Evolutionary conservation across 75 land plant genomes (phyloP).

Genomic region (Picea sitchensis): DNA sequence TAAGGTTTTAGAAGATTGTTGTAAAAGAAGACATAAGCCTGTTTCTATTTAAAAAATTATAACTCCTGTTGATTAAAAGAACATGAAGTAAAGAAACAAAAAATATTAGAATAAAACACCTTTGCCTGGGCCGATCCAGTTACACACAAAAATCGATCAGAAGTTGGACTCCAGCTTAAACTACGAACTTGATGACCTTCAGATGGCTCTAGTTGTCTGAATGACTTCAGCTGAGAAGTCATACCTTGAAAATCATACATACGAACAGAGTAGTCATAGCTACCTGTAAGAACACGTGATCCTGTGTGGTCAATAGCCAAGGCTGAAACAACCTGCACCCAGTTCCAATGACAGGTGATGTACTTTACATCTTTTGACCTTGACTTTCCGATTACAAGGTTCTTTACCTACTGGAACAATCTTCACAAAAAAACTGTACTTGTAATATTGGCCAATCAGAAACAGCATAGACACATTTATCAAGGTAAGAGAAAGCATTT

Average conservation of each 20-base stretch:
- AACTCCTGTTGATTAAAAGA: not conserved
- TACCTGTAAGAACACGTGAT: slow-evolving; percentile 93
- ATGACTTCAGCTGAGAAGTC: slow-evolving; percentile 84
- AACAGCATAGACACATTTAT: not conserved
- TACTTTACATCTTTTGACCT: too few species aligned
- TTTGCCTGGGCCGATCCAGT: slow-evolving; percentile 99
- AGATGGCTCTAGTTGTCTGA: slow-evolving; percentile 91
- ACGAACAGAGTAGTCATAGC: slow-evolving; percentile 88
- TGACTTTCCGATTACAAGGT: not conserved
- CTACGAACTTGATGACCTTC: slow-evolving; percentile 97
- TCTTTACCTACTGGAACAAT: not conserved
- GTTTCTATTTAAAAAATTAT: not conserved
- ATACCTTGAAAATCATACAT: slow-evolving; percentile 99
- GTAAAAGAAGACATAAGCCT: not conserved
- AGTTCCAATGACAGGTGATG: too few species aligned
- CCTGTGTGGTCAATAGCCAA: slow-evolving; percentile 96
- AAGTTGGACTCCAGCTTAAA: slow-evolving; percentile 95
- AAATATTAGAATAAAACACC: slow-evolving; percentile 24
- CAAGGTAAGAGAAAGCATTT: not conserved
- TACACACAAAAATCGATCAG: slow-evolving; percentile 90
- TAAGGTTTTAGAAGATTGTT: slow-evolving; percentile 1
- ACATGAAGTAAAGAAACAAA: not conserved
- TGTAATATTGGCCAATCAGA: not conserved
- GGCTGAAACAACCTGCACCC: slow-evolving; percentile 81
- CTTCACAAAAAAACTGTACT: too few species aligned